These are phyloP conservation scores for Solanum chiquidenum DNA, from an alignment of 257 asterid genomes.

Conservation along the genomic window DNA sequence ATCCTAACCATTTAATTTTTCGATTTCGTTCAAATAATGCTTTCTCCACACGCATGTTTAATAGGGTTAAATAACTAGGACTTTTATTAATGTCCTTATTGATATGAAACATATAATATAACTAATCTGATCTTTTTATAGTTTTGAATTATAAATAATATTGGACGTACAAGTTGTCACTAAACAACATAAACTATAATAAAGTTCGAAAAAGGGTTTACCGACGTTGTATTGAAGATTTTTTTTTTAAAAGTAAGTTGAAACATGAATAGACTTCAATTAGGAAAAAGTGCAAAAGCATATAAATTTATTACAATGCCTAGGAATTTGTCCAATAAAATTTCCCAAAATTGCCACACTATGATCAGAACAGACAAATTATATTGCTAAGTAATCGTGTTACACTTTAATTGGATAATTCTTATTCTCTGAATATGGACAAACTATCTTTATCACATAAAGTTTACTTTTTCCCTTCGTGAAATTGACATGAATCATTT, in stretches of 20 bases:
- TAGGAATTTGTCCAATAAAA: not conserved
- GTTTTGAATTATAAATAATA: not conserved
- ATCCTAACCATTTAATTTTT: no score
- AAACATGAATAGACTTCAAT: not conserved
- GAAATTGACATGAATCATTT: not conserved
- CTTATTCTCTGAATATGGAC: not conserved
- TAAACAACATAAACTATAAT: not conserved
- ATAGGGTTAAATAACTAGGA: not conserved
- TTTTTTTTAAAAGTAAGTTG: not conserved
- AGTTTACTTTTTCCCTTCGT: not conserved
- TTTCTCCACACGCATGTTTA: not conserved
- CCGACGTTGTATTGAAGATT: not conserved
- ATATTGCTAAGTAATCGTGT: not conserved
- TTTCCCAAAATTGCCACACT: not conserved
- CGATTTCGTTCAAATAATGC: no score
- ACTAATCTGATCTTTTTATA: not conserved
- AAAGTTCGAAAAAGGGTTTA: not conserved
- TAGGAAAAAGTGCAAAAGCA: not conserved
- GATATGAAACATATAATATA: not conserved
- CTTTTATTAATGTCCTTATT: not conserved
- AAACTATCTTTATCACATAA: not conserved
- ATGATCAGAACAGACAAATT: not conserved
- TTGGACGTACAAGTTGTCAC: not conserved
- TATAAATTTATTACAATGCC: not conserved
- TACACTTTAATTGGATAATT: not conserved